Percentiles rank a stretch among this genome's conserved stretches.
Conservation (phyloP, 139 green algal species). For the Microglena sp. region DNA sequence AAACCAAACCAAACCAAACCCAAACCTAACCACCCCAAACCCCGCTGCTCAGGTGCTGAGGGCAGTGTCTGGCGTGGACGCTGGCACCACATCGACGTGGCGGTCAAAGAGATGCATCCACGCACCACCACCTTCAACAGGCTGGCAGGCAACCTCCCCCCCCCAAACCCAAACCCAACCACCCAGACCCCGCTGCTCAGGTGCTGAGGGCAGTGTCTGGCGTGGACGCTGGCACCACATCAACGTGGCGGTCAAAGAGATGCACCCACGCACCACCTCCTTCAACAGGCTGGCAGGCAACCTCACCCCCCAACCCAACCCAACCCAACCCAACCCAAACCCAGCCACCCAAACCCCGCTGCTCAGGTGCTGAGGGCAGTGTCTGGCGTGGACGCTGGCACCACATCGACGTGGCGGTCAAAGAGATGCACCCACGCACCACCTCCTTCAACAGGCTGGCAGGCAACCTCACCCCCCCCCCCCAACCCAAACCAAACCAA, state of each 20-base stretch:
- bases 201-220: constrained; percentile 26
- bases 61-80: constrained; percentile 27
- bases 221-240: constrained; percentile 28
- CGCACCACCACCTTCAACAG: neutral
- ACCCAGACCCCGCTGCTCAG: neutral
- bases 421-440: constrained; percentile 20
- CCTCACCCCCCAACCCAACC: neutral
- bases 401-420: constrained; percentile 33
- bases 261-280: constrained; percentile 8
- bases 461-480: neutral
- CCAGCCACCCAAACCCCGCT: too few species aligned
- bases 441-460: constrained; percentile 10
- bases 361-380: constrained; percentile 22
- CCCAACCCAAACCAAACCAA: neutral
- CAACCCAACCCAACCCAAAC: neutral
- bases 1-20: neutral
- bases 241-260: constrained; percentile 29
- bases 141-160: constrained; percentile 1
- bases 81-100: constrained; percentile 39
- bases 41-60: constrained; percentile 21
- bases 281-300: neutral
- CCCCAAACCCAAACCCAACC: neutral
- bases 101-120: constrained; percentile 34
- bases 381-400: constrained; percentile 29
- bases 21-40: too few species aligned